Evolutionary conservation across 345 rosid genomes (phyloP), one percentile per base, ranked within the genome.

Genomic region (Dimocarpus longan): DNA sequence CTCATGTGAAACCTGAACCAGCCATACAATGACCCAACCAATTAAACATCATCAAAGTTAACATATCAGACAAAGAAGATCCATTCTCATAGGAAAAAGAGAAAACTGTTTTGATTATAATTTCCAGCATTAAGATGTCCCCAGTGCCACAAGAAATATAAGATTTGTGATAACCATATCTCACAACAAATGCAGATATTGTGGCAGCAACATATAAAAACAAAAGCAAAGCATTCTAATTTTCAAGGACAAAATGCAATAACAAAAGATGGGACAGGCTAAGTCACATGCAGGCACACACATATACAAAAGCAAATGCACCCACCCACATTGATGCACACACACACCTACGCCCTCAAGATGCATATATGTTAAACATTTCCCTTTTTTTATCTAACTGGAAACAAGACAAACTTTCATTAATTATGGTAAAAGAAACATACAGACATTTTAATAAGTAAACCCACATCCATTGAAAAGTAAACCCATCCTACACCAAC

Each of bases 1-100:
- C 78, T 88, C 90, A 78, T 87, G 92, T 76, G 89, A 79, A 85
- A 66, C 98, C 98, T 96, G 90, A 76, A 74, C 48, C 78, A 75
- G 79, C 81, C 48, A 44, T 73, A 67, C 22, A 66, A 50, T 43
- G 32, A 40, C 37, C 64, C 75, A 72, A 42, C 54, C 7, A 75
- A 10, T 75, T 44, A 10, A 46, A 4, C 32, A 50, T 5, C 0
- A 37, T 54, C 48, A 32, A 62, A 76, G 19, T 52, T n/a, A 37
- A 63, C 39, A 40, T 46, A 28, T 68, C 63, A 1, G 52, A 65
- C 62, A 74, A 57, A 66, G 28, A n/a, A 72, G 21, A 46, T 44
- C 10, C 22, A 60, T 22, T 1, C n/a, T 22, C 50, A 18, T 10
- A 22, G 9, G 4, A 40, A 18, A 44, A 74, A 65, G 28, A 7